phyloP scores from a whole-genome alignment of 2,329 filamentous ascomycete species.

The Xylaria sp. region DNA sequence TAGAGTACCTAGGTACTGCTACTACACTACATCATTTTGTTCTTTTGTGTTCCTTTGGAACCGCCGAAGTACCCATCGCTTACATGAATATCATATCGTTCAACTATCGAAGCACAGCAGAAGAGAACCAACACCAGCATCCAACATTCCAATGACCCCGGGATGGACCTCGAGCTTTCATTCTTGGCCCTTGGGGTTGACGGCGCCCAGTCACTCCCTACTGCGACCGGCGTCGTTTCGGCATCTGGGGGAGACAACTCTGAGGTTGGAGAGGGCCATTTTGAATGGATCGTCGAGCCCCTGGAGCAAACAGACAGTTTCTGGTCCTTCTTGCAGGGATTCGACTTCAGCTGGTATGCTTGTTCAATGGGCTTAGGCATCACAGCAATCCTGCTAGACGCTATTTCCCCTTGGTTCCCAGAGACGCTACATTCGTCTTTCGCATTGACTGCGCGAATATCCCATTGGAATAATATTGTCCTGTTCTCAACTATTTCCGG shows the following conservation, averaged over 20 bases:
- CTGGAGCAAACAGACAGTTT: not conserved
- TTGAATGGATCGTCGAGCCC: too few relatives aligned
- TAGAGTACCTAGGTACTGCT: too few relatives aligned
- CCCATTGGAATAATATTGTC: not conserved
- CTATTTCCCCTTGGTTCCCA: not conserved
- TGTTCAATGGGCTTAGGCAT: not conserved
- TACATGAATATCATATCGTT: not conserved
- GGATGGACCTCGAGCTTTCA: not conserved
- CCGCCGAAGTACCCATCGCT: not conserved
- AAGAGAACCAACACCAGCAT: not conserved
- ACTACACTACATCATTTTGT: not conserved
- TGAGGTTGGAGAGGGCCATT: too few relatives aligned
- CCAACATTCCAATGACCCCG: not conserved
- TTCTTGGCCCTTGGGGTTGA: not conserved
- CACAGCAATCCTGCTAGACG: not conserved
- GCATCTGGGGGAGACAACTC: not conserved
- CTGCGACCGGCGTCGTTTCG: not conserved
- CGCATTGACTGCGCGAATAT: not conserved
- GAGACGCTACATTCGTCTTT: not conserved
- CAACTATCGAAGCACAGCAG: not conserved
- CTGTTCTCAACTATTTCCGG: not conserved
- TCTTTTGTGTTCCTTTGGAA: too few relatives aligned
- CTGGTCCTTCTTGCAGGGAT: not conserved
- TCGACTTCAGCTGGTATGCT: conserved; percentile 4
- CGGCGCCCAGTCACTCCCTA: not conserved